Percentiles rank a stretch among this genome's conserved stretches.
These are phyloP conservation scores for Podosphaera aphanis DNA, from an alignment of 2,329 filamentous ascomycete species.

Conservation along the genomic window DNA sequence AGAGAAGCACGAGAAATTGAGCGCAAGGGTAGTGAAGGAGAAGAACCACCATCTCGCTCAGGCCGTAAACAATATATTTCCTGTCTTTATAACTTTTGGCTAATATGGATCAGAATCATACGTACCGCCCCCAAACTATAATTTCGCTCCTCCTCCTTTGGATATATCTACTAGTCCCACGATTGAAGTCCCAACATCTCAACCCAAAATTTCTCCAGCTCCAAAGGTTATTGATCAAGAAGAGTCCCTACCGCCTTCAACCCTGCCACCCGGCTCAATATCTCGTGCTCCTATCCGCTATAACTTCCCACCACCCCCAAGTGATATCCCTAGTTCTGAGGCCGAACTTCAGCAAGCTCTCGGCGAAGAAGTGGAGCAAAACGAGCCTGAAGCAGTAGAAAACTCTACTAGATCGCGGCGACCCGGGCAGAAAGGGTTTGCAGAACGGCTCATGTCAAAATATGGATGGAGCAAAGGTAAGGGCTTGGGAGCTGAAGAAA, in stretches of 20 bases:
- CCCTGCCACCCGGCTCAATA: conserved; percentile 31
- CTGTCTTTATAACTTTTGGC: not conserved
- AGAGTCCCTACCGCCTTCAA: conserved; percentile 15
- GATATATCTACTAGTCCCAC: conserved; percentile 12
- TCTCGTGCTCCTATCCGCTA: conserved; percentile 62
- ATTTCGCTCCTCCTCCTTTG: conserved; percentile 30
- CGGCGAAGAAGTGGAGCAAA: conserved; percentile 15
- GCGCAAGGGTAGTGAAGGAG: conserved; percentile 21
- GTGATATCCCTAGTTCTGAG: conserved; percentile 27
- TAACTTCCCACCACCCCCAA: conserved; percentile 26
- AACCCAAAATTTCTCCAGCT: conserved; percentile 10
- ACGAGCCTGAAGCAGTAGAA: conserved; percentile 12
- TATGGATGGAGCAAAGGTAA: conserved; percentile 81
- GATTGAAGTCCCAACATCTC: conserved; percentile 2
- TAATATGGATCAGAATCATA: conserved; percentile 26
- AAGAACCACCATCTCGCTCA: conserved; percentile 20
- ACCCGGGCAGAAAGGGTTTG: conserved; percentile 67
- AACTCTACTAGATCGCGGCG: conserved; percentile 32
- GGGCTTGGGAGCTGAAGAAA: conserved; percentile 60
- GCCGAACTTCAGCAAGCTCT: conserved; percentile 25
- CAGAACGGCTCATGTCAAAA: conserved; percentile 70
- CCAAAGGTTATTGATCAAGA: conserved; percentile 17
- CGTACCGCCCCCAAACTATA: conserved; percentile 32
- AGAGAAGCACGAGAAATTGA: conserved; percentile 26
- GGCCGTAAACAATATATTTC: conserved; percentile 19